Base-by-base conservation (phyloP, 352 stramenopile species). In the Globisporangium emineosum region DNA sequence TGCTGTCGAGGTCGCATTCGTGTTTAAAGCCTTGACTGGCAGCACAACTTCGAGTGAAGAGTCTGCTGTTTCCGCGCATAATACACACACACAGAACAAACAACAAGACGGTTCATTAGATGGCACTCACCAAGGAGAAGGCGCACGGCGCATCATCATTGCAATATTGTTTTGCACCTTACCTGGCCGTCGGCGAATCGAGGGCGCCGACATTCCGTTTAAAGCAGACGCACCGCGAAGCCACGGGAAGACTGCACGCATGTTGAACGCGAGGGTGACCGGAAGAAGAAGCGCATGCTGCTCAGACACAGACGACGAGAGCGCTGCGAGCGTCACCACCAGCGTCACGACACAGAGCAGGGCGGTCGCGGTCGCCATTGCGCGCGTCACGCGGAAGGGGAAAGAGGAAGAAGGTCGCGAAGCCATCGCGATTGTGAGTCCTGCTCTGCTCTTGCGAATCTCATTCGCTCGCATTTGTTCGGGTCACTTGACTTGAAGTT, bases 191-290 rank as follows among this genome's bases (percentile, higher is more conserved):
- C 27, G 51, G 29, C 51, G 51, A 6, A 57, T 43, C 17, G 51
- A 43, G 19, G 29, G 51, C 7, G 19, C 8, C 17, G 25, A n/a
- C 15, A 10, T 27, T 42, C 29, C n/a, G 5, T 13, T 3, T 40
- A 15, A 32, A 3, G 19, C 5, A 7, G 51, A 40, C 29, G 29
- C 51, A n/a, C 5, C 9, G 21, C 21, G 51, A 3, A 42, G 51
- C 51, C 51, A 57, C 51, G 51, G 19, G 9, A 42, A 40, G 51
- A 29, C 15, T 3, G 29, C 51, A 19, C 29, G 51, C 51, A 33
- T 42, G 51, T 57, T 57, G 29, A 57, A 29, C 51, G 51, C 51
- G 29, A 42, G 35, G 3, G 29, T 32, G 51, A 40, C 29, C 13
- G 51, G 51, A 12, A 42, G 17, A 23, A 40, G 27, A 6, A 19